Evolutionary conservation across 2,329 filamentous ascomycete genomes (phyloP), one percentile per base, ranked within the genome.

Genomic region (Dothidotthia symphoricarpi): DNA sequence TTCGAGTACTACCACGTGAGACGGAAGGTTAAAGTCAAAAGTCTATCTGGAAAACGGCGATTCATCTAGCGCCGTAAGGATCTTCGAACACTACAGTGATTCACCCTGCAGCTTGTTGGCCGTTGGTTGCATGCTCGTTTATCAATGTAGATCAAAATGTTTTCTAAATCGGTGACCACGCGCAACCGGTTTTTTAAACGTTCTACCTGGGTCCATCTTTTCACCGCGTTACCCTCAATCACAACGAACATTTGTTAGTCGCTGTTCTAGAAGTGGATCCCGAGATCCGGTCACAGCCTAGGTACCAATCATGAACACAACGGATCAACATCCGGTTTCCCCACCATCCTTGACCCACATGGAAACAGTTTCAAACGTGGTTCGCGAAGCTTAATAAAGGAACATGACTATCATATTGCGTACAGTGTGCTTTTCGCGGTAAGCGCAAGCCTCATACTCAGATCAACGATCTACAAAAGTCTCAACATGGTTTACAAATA

Each of bases 381-480:
- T 26, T 46, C 24, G 30, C 39, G 41, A 33, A 28, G 36, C 24
- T 37, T 42, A 44, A 47, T 42, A 43, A 41, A 40, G 47, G 37
- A 48, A 31, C 34, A 43, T 47, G 49, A 39, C 39, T 46, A 49
- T 49, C 47, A 9, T 22, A 22, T 6, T 22, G 19, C 9, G 57
- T 62, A 58, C 58, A 59, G 19, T 22, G 57, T 62, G 59, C 58
- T 60, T 60, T 51, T 53, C 60, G 59, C 59, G 61, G 58, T 49
- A 61, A 57, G 39, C 27, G 40, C 28, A 36, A 41, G 45, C 51
- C 9, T 22, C 9, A 9, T 22, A 22, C 5, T 22, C 19, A 9
- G 9, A 9, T 6, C 5, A 22, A 22, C 5, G 19, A 22, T 22
- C 19, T 22, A 6, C 19, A 9, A 5, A 6, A 9, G 5, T 9